Evolutionary conservation across 129 eudicot species (phyloP).

Genomic region (Rutidosis leptorrhynchoides): DNA sequence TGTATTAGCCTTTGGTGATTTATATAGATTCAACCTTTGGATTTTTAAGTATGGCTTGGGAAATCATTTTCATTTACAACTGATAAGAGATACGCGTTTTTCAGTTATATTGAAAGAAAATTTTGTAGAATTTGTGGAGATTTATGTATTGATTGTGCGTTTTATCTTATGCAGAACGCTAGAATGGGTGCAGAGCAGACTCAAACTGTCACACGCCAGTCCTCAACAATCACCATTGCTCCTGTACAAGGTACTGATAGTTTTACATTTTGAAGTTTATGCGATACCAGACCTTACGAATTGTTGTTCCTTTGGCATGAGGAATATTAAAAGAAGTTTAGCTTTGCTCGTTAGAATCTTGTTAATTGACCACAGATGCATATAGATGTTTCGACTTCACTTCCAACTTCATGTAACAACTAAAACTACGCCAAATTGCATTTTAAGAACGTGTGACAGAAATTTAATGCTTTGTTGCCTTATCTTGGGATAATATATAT

Average conservation of each 20-base stretch:
- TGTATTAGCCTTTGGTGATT: not conserved
- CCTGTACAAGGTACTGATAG: conserved; percentile 58
- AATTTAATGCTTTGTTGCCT: too few species aligned
- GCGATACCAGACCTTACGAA: not conserved
- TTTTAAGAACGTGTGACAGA: too few species aligned
- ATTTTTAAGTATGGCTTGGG: not conserved
- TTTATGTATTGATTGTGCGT: not conserved
- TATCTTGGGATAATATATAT: too few species aligned
- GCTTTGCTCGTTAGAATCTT: conserved; percentile 4
- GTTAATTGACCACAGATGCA: not conserved
- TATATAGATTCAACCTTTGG: not conserved
- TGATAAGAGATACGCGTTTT: not conserved
- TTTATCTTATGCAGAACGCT: conserved; percentile 49
- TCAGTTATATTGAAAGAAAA: not conserved
- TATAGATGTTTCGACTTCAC: not conserved
- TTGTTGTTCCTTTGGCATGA: conserved; percentile 2
- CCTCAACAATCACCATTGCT: conserved; percentile 78
- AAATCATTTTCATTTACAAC: not conserved
- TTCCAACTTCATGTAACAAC: not conserved
- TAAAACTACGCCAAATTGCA: not conserved
- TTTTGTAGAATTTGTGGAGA: not conserved
- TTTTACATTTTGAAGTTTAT: conserved; percentile 7
- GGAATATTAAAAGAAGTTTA: not conserved
- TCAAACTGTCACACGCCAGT: conserved; percentile 74
- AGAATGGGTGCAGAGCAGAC: conserved; percentile 82